Base-by-base conservation (phyloP, 257 asterid genomes). In the Nicotiana noctiflora region DNA sequence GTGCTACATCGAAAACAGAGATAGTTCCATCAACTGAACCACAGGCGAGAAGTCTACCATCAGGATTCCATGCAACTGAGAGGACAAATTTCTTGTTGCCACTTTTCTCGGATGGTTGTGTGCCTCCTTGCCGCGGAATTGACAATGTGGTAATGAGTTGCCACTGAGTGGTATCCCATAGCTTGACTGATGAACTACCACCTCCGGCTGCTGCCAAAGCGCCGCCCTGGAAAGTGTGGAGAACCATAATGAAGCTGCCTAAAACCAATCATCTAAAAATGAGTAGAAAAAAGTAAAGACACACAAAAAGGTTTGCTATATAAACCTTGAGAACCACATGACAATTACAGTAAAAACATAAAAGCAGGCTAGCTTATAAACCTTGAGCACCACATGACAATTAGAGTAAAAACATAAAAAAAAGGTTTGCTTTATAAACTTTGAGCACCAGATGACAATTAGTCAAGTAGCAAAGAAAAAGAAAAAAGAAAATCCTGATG, bases 21-120 rank as follows among this genome's bases (percentile, higher is more conserved):
- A 96, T 94, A 74, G 99, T 94, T 78, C 99, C 99, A 63, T 96
- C 99, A 96, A 91, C 94, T 18, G 97, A 86, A 63, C 98, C 99
- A 64, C 97, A 90, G 49, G 98, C 91, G 12, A 96, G 87, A 64
- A 88, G 97, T 55, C 91, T 87, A 10, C 99, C 97, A 64, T 96
- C 98, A 0, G 92, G 88, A 82, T 92, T 92, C 98, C 98, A 94
- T 44, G 99, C 97, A n/a, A 95, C 93, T 5, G 98, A 95, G 46
- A 95, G 96, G 83, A 92, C 93, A 81, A 95, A 95, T 83, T 93
- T 95, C 88, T 95, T 95, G 90, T 87, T 95, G 86, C 88, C 79
- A 46, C 87, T 87, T 87, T 87, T 92, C 65, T 92, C 98, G 1
- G 94, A 80, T 21, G 97, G 91, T 76, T 91, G 93, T 40, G 91